phyloP scores from a whole-genome alignment of 2,329 filamentous ascomycete genomes.

The Teratosphaeria pseudoeucalypti region DNA sequence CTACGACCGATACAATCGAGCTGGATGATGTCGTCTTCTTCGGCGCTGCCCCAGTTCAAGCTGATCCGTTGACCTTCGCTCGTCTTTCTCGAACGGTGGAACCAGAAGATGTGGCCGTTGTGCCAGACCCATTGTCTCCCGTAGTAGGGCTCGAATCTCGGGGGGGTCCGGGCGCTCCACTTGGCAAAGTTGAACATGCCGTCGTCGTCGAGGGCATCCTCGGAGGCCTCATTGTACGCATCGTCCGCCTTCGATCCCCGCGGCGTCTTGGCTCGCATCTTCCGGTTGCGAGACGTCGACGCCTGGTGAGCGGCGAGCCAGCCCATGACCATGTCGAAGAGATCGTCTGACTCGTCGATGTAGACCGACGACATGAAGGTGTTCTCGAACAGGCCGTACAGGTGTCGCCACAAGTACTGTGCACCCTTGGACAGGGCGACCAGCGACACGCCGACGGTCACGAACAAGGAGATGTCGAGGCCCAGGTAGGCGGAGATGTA shows the following conservation, averaged over 20 bases:
- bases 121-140: slow-evolving; percentile 36
- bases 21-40: slow-evolving; percentile 32
- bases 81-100: slow-evolving; percentile 28
- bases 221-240: slow-evolving; percentile 24
- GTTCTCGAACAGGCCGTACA: slow-evolving; percentile 8
- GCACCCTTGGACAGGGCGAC: slow-evolving; percentile 30
- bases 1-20: slow-evolving; percentile 39
- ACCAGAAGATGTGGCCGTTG: slow-evolving; percentile 32
- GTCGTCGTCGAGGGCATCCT: slow-evolving; percentile 27
- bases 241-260: slow-evolving; percentile 26
- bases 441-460: slow-evolving; percentile 33
- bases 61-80: slow-evolving; percentile 18
- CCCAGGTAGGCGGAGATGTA: slow-evolving; percentile 33
- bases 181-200: slow-evolving; percentile 41
- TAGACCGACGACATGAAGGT: slow-evolving; percentile 34
- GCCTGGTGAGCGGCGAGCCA: slow-evolving; percentile 35
- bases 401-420: slow-evolving; percentile 26
- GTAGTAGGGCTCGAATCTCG: slow-evolving; percentile 40
- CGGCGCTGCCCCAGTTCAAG: slow-evolving; percentile 12
- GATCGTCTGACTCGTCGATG: slow-evolving; percentile 35
- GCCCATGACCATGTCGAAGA: slow-evolving; percentile 33
- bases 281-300: slow-evolving; percentile 25
- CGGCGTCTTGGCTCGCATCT: slow-evolving; percentile 32
- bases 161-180: slow-evolving; percentile 38
- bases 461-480: slow-evolving; percentile 39